phyloP scores from a whole-genome alignment of 352 stramenopile genomes.

The Blastocystis sp. region DNA sequence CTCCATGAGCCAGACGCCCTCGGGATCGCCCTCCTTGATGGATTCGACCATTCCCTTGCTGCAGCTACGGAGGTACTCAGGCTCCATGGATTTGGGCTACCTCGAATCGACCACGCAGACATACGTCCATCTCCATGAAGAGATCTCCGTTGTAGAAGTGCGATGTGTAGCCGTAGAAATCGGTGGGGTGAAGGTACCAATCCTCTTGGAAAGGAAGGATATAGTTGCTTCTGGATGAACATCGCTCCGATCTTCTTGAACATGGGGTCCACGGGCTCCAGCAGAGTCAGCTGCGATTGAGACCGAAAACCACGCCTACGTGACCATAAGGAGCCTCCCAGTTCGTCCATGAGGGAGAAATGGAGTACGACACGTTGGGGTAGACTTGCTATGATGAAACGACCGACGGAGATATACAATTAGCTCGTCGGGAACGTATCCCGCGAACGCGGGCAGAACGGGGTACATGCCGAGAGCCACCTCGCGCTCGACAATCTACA shows the following conservation, averaged over 20 bases:
- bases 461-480: slow-evolving; percentile 75
- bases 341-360: not conserved
- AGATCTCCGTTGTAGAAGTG: slow-evolving; percentile 58
- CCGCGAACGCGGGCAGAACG: slow-evolving; percentile 72
- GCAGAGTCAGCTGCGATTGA: not conserved
- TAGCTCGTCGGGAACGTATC: slow-evolving; percentile 72
- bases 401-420: not conserved
- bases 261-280: slow-evolving; percentile 46
- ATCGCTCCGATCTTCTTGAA: not conserved
- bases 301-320: not conserved
- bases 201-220: not conserved
- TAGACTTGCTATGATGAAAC: not conserved
- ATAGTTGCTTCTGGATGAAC: not conserved
- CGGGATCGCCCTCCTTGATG: slow-evolving; percentile 65
- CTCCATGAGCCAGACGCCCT: slow-evolving; percentile 73
- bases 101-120: not conserved
- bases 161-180: not conserved
- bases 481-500: slow-evolving; percentile 69
- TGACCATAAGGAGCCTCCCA: not conserved
- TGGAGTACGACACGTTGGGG: not conserved
- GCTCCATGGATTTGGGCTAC: slow-evolving; percentile 20
- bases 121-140: slow-evolving; percentile 61
- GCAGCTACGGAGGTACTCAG: not conserved
- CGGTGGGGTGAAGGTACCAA: not conserved
- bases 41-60: not conserved